Percentiles rank a stretch among this genome's conserved stretches.
Evolutionary conservation across 1,139 yeast species (phyloP).

Genomic region (Saccharomyces pastorianus): DNA sequence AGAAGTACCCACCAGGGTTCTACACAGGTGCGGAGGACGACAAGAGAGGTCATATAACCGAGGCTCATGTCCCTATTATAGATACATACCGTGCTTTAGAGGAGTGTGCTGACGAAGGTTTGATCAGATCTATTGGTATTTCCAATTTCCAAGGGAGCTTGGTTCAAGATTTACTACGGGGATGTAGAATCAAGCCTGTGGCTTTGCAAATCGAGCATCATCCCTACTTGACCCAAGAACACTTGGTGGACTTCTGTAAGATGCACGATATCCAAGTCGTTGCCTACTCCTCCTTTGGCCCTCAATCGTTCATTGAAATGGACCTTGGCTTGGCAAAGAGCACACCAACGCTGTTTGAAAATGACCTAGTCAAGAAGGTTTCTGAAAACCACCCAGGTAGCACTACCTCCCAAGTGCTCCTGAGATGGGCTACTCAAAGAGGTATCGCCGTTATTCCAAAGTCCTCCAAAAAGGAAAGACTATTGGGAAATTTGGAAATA

Average conservation of each 20-base stretch:
- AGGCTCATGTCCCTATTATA: slow-evolving; percentile 61
- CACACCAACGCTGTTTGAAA: slow-evolving; percentile 49
- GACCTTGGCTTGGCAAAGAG: slow-evolving; percentile 44
- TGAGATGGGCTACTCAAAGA: slow-evolving; percentile 80
- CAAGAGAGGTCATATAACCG: slow-evolving; percentile 37
- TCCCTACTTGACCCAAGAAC: slow-evolving; percentile 77
- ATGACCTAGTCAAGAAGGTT: slow-evolving; percentile 43
- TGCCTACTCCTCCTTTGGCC: slow-evolving; percentile 83
- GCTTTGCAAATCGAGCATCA: slow-evolving; percentile 85
- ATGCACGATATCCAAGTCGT: slow-evolving; percentile 58
- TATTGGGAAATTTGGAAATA: slow-evolving; percentile 48
- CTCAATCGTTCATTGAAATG: slow-evolving; percentile 64
- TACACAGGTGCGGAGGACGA: slow-evolving; percentile 54
- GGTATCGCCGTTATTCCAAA: slow-evolving; percentile 67
- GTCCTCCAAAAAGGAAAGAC: slow-evolving; percentile 56
- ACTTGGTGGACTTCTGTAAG: slow-evolving; percentile 57
- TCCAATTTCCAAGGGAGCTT: slow-evolving; percentile 77
- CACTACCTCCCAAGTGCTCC: slow-evolving; percentile 54
- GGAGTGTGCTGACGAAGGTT: slow-evolving; percentile 51
- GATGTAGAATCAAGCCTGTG: slow-evolving; percentile 66
- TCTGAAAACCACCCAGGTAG: slow-evolving; percentile 45
- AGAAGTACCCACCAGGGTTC: slow-evolving; percentile 65
- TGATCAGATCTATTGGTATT: slow-evolving; percentile 68
- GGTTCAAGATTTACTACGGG: slow-evolving; percentile 65
- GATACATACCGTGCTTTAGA: slow-evolving; percentile 82